Evolutionary conservation across 768 basidiomycete species (phyloP).

Genomic region (Glaciozyma martinii): DNA sequence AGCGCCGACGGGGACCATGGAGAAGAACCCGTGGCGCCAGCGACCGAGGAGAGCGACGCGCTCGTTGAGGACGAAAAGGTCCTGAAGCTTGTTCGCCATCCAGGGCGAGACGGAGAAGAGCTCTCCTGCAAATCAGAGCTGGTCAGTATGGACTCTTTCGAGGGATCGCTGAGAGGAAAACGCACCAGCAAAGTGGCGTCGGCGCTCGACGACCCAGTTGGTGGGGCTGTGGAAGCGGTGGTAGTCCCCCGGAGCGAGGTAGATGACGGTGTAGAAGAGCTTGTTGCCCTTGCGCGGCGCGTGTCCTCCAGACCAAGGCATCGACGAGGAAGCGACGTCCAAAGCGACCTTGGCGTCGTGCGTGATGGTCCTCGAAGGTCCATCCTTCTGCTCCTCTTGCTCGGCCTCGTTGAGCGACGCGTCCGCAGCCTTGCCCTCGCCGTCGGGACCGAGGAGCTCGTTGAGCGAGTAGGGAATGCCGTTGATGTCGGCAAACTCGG

Average conservation of each 20-base stretch:
- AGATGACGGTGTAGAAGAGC: constrained; percentile 88
- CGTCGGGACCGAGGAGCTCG: constrained; percentile 61
- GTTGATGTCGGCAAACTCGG: constrained; percentile 90
- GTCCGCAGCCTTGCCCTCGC: constrained; percentile 6
- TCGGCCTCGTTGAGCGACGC: constrained; percentile 12
- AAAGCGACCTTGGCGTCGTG: constrained; percentile 43
- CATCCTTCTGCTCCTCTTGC: constrained; percentile 6
- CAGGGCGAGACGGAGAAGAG: constrained; percentile 93
- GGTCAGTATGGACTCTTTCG: background rate
- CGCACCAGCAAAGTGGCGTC: constrained; percentile 84
- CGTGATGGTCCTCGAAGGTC: constrained; percentile 12
- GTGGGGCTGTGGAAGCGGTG: constrained; percentile 95
- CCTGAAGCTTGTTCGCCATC: constrained; percentile 81
- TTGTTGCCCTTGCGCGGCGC: constrained; percentile 57
- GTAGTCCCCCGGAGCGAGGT: constrained; percentile 96
- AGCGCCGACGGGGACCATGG: constrained; percentile 95
- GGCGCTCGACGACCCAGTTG: constrained; percentile 92
- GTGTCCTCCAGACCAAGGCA: constrained; percentile 30
- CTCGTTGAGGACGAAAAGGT: constrained; percentile 96
- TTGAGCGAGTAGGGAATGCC: constrained; percentile 93
- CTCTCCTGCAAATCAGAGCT: constrained; percentile 51
- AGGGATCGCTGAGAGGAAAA: constrained; percentile 10
- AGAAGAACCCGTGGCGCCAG: constrained; percentile 92
- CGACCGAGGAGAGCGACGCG: constrained; percentile 87
- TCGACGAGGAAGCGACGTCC: constrained; percentile 49